These are phyloP conservation scores for Rubia tinctorum DNA, from an alignment of 305 asterid species.

Conservation along the genomic window DNA sequence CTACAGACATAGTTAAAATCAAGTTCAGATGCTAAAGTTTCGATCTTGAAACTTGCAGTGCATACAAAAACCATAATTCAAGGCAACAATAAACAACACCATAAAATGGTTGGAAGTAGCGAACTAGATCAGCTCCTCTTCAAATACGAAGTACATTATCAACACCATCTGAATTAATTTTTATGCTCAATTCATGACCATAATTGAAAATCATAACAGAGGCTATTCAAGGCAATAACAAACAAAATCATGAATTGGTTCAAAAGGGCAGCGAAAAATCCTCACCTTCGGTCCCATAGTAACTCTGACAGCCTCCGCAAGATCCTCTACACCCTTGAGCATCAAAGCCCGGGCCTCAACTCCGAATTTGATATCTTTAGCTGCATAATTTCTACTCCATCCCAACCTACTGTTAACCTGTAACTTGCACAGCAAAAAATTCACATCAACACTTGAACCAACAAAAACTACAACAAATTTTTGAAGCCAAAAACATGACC, in stretches of 20 bases:
- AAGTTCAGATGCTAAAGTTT: background rate
- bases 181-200: background rate
- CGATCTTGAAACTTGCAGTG: background rate
- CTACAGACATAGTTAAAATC: background rate
- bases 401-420: conserved; percentile 38
- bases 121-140: background rate
- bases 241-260: background rate
- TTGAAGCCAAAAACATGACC: background rate
- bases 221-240: background rate
- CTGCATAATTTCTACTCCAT: conserved; percentile 49
- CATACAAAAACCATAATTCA: background rate
- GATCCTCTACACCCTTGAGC: conserved; percentile 54
- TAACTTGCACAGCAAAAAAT: background rate
- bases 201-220: background rate
- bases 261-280: background rate
- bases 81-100: background rate
- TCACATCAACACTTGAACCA: background rate
- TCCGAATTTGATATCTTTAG: conserved; percentile 50
- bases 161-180: background rate
- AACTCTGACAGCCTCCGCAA: conserved; percentile 53
- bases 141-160: background rate
- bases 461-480: background rate
- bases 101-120: background rate
- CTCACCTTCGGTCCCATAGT: conserved; percentile 60
- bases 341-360: conserved; percentile 49